Conservation (phyloP, 2,329 filamentous ascomycete species). For the Leptographium galeiforme region DNA sequence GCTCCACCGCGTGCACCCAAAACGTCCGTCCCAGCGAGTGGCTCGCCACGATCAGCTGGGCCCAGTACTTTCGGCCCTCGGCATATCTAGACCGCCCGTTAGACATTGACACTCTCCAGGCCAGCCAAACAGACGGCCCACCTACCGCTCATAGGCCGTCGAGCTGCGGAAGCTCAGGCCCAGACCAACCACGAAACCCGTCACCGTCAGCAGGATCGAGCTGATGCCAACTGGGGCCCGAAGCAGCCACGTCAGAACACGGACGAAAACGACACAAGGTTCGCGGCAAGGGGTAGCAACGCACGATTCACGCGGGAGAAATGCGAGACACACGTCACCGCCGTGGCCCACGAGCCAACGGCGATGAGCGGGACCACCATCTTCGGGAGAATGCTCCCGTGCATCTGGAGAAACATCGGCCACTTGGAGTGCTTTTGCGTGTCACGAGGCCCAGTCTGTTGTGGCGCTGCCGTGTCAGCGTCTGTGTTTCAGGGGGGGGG, state of each 20-base stretch:
- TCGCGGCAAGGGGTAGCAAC: neutral
- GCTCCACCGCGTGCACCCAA: constrained; percentile 64
- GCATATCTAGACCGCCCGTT: constrained; percentile 21
- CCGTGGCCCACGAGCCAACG: constrained; percentile 51
- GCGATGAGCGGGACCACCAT: constrained; percentile 58
- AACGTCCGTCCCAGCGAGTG: constrained; percentile 62
- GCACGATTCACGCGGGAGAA: constrained; percentile 14
- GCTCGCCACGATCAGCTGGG: constrained; percentile 45
- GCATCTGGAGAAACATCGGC: constrained; percentile 63
- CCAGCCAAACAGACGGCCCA: too few relatives aligned
- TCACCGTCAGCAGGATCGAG: constrained; percentile 65
- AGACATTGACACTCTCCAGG: neutral
- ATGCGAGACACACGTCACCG: constrained; percentile 35
- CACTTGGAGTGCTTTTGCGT: constrained; percentile 65
- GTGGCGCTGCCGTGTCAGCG: neutral
- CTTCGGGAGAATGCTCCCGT: constrained; percentile 59
- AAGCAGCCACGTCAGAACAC: neutral
- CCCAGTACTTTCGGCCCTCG: constrained; percentile 43
- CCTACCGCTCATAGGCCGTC: constrained; percentile 60
- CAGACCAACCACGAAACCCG: constrained; percentile 72
- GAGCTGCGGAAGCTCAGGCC: constrained; percentile 65
- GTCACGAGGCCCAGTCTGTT: constrained; percentile 43
- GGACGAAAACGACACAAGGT: neutral
- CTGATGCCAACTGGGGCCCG: constrained; percentile 37
- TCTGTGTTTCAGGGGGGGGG: neutral